Percentiles rank a stretch among this genome's conserved stretches.
phyloP scores from a whole-genome alignment of 345 rosid genomes.

The Pistacia integerrima region DNA sequence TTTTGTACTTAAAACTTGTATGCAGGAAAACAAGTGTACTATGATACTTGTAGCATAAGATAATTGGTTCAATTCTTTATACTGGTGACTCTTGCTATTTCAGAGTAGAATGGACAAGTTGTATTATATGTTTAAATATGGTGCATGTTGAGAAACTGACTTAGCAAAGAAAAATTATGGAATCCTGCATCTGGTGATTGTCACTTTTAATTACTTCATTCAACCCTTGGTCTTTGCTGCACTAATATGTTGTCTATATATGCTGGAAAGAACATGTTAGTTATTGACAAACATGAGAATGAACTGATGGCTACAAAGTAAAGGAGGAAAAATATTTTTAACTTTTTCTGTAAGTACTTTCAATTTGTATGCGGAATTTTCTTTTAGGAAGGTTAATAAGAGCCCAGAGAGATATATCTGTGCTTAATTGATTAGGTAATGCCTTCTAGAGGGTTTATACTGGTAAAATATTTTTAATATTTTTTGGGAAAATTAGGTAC shows the following conservation, averaged over 20 bases:
- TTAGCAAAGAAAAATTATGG: neutral
- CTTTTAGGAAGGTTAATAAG: neutral
- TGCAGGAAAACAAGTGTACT: no score
- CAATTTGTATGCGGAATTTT: neutral
- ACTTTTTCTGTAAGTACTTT: neutral
- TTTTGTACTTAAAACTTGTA: no score
- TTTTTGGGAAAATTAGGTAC: neutral
- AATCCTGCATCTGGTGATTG: neutral
- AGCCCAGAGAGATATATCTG: neutral
- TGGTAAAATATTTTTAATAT: neutral
- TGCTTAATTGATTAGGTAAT: neutral
- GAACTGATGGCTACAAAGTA: neutral
- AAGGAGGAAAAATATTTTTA: neutral
- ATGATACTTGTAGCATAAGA: no score
- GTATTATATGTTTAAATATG: neutral
- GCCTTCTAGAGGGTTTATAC: neutral
- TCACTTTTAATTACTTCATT: neutral
- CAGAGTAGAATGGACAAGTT: no score
- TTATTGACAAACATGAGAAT: neutral
- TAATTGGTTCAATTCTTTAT: no score
- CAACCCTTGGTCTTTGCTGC: neutral
- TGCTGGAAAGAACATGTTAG: neutral
- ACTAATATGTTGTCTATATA: neutral
- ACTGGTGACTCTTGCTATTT: no score
- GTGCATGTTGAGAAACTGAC: neutral